Evolutionary conservation across 331 rosid genomes (phyloP), one percentile per base, ranked within the genome.

Genomic region (Quercus tomentella): DNA sequence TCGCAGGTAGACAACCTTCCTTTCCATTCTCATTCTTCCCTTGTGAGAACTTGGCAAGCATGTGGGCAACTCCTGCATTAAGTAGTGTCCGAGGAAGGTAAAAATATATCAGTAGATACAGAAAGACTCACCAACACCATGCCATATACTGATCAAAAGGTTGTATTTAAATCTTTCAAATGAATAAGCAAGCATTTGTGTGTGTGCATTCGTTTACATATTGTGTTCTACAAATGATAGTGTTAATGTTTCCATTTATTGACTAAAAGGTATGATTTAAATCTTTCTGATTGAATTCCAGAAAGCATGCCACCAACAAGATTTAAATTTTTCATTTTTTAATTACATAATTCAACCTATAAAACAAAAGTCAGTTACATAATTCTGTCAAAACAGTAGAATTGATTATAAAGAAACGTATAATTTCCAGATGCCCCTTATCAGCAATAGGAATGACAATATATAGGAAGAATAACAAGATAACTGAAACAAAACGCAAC

Each of bases 1-100:
- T 75, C 56, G 83, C 58, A 91, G 91, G 45, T 52, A 11, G 66
- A 89, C 91, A 33, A 87, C 75, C 80, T 22, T 80, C 77, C 83
- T 75, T 14, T 66, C 70, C 60, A 17, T 9, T 11, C 7, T 11
- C 7, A 12, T 1, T 49, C 67, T 77, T 11, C 65, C 62, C 26
- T 2, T 4, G 33, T 7, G 0, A 73, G 57, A 23, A 11, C 79
- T 26, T 12, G 84, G 82, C 84, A 88, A 70, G 43, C 71, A 25
- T 30, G 51, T 6, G 0, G 91, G 85, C 81, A 88, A 80, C 83
- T 85, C 82, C 97, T 91, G 83, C 83, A 62, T 20, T 41, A 17
- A 49, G 54, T 49, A 49, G 54, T 49, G 54, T 49, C 12, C 8
- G 54, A 33, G 8, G 22, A 3, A 62, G 37, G 28, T 65, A 58